These are phyloP conservation scores for Closterium sp. DNA, from an alignment of 139 green algal species.

Conservation along the genomic window DNA sequence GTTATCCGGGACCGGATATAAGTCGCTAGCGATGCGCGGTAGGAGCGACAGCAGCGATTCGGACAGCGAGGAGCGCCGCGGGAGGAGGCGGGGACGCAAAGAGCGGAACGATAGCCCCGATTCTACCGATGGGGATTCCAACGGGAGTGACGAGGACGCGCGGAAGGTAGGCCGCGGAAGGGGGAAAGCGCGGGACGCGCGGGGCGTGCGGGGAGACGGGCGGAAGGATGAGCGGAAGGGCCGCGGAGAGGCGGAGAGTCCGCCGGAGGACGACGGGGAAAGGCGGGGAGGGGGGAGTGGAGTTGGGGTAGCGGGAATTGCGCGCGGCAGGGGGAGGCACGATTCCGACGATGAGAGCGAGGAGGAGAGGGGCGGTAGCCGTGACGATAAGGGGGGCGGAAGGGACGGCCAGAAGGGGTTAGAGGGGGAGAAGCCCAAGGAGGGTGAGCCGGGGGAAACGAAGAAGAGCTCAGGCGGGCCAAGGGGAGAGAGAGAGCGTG, in stretches of 20 bases:
- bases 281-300: neutral
- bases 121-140: neutral
- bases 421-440: neutral
- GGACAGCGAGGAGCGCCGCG: neutral
- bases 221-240: neutral
- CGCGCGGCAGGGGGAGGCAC: neutral
- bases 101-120: neutral
- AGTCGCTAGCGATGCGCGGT: neutral
- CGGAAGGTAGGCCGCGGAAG: neutral
- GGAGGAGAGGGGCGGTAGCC: neutral
- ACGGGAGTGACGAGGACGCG: neutral
- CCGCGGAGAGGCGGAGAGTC: neutral
- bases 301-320: neutral
- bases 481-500: neutral
- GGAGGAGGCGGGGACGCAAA: neutral
- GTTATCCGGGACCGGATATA: neutral
- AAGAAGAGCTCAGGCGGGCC: neutral
- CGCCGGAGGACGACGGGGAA: neutral
- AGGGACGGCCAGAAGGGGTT: neutral
- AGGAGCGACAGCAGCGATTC: neutral
- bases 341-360: neutral
- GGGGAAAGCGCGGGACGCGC: neutral
- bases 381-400: neutral
- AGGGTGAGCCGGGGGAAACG: neutral
- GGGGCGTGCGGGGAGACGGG: neutral